These are phyloP conservation scores for Hymenoscyphus fraxineus DNA, from an alignment of 2,329 filamentous ascomycete genomes.

Conservation along the genomic window DNA sequence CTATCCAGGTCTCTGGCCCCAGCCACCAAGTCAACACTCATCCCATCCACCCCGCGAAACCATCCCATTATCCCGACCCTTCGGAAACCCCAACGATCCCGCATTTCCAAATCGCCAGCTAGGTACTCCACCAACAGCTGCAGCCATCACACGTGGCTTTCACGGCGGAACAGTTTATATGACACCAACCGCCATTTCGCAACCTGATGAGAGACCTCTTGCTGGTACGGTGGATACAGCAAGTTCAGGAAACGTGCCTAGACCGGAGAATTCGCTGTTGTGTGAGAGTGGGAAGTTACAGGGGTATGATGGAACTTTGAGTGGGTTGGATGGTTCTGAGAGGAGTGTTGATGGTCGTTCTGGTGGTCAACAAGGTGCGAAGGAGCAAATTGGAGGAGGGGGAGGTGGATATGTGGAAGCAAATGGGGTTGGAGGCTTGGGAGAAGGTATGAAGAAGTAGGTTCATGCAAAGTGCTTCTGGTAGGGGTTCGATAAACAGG, in stretches of 20 bases:
- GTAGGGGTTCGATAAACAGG: too few species aligned
- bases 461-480: too few species aligned
- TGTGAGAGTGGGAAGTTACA: not conserved
- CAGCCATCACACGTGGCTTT: not conserved
- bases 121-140: not conserved
- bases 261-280: not conserved
- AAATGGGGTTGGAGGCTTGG: too few species aligned
- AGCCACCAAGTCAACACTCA: not conserved
- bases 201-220: not conserved
- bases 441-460: too few species aligned
- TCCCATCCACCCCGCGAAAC: not conserved
- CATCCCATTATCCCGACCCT: not conserved
- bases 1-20: not conserved
- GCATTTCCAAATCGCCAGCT: not conserved
- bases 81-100: not conserved
- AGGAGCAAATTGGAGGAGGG: too few species aligned
- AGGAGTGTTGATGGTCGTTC: too few species aligned
- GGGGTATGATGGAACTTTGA: not conserved
- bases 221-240: not conserved
- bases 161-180: not conserved
- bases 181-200: not conserved
- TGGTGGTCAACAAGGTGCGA: too few species aligned
- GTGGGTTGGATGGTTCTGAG: not conserved
- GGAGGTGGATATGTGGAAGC: too few species aligned
- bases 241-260: not conserved